Base-by-base conservation (phyloP, 176 grass and related monocot species). In the Rhynchospora pubera region DNA sequence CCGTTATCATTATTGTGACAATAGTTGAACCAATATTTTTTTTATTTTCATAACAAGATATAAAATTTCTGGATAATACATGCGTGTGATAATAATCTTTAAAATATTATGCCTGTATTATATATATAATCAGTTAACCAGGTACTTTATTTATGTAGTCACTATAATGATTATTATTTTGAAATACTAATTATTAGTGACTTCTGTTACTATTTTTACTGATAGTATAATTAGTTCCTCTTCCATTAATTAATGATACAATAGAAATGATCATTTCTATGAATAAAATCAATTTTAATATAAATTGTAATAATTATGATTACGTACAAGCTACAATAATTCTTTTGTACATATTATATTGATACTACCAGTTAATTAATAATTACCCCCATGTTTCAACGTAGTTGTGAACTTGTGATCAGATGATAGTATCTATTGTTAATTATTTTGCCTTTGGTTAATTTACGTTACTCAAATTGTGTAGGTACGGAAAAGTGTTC, bases 401-500 rank as follows among this genome's bases (percentile, higher is more conserved):
- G 4, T 51, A 51, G 10, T 51, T 9, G 3, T 51, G 34, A 4
- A 39, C 26, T 28, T 39, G 4, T 57, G 18, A 57, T 57, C 53
- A 57, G 53, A 16, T 57, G 53, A 22, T 21, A 19, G 16, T 60
- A 22, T 6, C 1, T 21, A 61, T 23, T 61, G 9, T 22, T 61
- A 61, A 61, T 22, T 22, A 61, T 61, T 61, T 61, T 22, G 0
- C 19, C 2, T 21, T 22, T 61, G 19, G 19, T 61, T 61, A 61
- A 22, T 23, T 61, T 22, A 61, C 58, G 23, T 23, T 18, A 23
- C 18, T 13, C 10, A n/a, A 28, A 43, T 9, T n/a, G 22, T 48
- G 16, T 47, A 75, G 71, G 14, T 75, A 75, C 10, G 71, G 71
- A 16, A 88, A 88, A 62, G 87, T 88, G 77, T 88, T 88, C 77